Evolutionary conservation across 2,329 filamentous ascomycete species (phyloP).

Genomic region (Alternaria sp.): DNA sequence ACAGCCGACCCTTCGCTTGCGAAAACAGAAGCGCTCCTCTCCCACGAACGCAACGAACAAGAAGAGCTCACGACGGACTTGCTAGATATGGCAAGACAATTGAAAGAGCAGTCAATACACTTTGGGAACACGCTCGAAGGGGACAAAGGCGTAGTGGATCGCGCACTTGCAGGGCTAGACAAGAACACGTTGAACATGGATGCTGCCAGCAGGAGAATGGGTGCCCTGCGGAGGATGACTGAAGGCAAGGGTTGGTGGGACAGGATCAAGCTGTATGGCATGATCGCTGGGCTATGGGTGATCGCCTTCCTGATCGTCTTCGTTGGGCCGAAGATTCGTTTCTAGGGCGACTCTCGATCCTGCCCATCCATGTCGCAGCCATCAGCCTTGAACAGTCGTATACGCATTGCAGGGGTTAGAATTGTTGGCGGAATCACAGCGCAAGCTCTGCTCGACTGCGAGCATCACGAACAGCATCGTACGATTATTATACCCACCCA

Average conservation of each 20-base stretch:
- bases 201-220: constrained; percentile 77
- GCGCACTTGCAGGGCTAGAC: constrained; percentile 77
- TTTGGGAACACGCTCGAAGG: constrained; percentile 77
- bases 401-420: neutral
- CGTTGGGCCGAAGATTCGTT: constrained; percentile 84
- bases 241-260: constrained; percentile 91
- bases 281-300: constrained; percentile 85
- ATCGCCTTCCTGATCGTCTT: constrained; percentile 80
- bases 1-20: constrained; percentile 36
- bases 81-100: constrained; percentile 76
- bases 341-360: constrained; percentile 55
- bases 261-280: constrained; percentile 80
- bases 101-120: constrained; percentile 76
- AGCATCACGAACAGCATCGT: constrained; percentile 3
- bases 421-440: neutral
- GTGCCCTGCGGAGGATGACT: constrained; percentile 76
- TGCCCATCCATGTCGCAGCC: neutral
- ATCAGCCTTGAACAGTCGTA: neutral
- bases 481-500: neutral
- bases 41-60: constrained; percentile 80
- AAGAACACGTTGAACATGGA: constrained; percentile 79
- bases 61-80: constrained; percentile 82
- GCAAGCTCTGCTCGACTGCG: neutral
- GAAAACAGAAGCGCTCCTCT: constrained; percentile 70
- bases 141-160: constrained; percentile 72